Evolutionary conservation across 192 early-diverging fungal genomes (phyloP), one percentile per base, ranked within the genome.

Genomic region (Backusella macrospora): DNA sequence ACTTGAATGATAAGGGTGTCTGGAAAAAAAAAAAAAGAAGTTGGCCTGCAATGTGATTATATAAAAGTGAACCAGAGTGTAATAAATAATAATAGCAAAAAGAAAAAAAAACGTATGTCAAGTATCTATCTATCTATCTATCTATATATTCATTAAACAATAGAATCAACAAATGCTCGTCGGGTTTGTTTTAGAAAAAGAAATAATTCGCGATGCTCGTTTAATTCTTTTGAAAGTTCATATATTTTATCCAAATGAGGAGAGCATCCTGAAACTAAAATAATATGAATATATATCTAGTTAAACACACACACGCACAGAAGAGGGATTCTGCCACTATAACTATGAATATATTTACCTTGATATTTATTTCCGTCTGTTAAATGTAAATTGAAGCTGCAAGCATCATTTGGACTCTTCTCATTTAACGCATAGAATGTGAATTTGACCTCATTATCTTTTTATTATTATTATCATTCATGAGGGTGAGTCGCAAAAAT

Each of bases 371-470:
- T 9, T 26, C 26, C 12, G 26, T 23, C 21, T 59, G 52, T 26
- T 59, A 59, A 26, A 26, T 26, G 23, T 10, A 59, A 23, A 23
- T 9, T 12, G 26, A 59, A 18, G 26, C 21, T 59, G 9, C 5
- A 59, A 0, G 10, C 0, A 12, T 3, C 52, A 9, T 12, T 59
- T 26, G 21, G 52, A 10, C 26, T 10, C 12, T 9, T 26, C 26
- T 26, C 21, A 59, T 59, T 26, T 26, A 59, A 12, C 26, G 52
- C 52, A 26, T 59, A 12, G 16, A 55, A 55, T 55, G 12, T 26
- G 23, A 55, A 55, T 10, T 21, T 55, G 52, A 55, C 9, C 23
- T 55, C 52, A 55, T 55, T 55, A 55, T 55, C 52, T 55, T 52
- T 52, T 55, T 55, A 3, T 23, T 12, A 10, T 21, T 0, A 21